phyloP scores from a whole-genome alignment of 2,329 filamentous ascomycete genomes.

The Grosmannia huntii region DNA sequence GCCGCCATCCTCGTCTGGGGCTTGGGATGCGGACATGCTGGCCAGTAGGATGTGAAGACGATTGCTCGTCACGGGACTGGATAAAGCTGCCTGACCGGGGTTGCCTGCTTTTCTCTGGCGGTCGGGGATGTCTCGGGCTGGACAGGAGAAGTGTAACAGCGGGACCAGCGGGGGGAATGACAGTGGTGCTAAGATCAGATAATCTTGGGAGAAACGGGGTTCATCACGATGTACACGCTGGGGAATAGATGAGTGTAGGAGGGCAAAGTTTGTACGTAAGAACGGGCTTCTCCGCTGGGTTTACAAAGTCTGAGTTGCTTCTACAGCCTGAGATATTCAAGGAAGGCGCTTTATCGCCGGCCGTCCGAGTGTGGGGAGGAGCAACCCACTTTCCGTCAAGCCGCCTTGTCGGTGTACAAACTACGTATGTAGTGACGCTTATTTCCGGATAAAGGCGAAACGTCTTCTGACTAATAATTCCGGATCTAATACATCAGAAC shows the following conservation, averaged over 20 bases:
- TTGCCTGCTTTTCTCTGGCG: background rate
- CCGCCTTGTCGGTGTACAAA: background rate
- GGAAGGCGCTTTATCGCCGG: background rate
- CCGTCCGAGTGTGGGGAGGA: background rate
- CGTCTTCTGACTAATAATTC: background rate
- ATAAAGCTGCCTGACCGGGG: background rate
- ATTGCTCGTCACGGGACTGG: background rate
- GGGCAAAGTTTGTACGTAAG: background rate
- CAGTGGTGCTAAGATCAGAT: background rate
- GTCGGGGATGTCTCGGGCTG: background rate
- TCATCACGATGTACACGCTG: background rate
- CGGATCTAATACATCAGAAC: background rate
- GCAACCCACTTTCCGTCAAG: background rate
- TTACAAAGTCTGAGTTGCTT: background rate
- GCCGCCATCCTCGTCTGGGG: background rate
- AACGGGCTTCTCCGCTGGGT: background rate
- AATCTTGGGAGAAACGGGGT: background rate
- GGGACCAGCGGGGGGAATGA: background rate
- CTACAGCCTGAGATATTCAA: background rate
- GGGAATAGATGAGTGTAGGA: background rate
- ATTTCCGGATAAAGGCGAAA: background rate
- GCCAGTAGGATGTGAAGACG: background rate
- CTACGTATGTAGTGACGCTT: background rate
- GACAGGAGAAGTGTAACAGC: background rate
- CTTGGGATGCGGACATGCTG: background rate